phyloP scores from a whole-genome alignment of 257 asterid species.

The Salvia splendens region DNA sequence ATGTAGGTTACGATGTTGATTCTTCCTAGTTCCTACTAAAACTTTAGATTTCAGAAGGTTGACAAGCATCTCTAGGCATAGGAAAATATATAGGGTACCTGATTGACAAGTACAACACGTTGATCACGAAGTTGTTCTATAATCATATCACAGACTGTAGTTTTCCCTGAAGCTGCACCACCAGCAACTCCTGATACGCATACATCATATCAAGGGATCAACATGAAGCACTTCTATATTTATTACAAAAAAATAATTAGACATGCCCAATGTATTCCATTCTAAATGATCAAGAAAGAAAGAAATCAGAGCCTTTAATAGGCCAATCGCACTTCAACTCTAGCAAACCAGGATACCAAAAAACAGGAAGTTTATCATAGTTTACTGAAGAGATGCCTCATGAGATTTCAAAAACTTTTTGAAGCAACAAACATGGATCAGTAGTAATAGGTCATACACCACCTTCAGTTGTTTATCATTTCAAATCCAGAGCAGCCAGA shows the following conservation, averaged over 20 bases:
- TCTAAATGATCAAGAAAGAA: slow-evolving; percentile 12
- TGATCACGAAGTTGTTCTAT: slow-evolving; percentile 97
- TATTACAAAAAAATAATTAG: neutral
- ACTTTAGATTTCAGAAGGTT: slow-evolving; percentile 11
- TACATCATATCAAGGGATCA: slow-evolving; percentile 25
- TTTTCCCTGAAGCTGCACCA: slow-evolving; percentile 99
- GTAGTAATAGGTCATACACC: slow-evolving; percentile 21
- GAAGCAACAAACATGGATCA: slow-evolving; percentile 12
- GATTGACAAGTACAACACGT: slow-evolving; percentile 97
- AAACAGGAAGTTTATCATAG: slow-evolving; percentile 6
- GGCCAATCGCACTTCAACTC: slow-evolving; percentile 16
- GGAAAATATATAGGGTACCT: slow-evolving; percentile 49
- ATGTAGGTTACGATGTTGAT: neutral
- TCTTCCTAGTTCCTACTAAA: slow-evolving; percentile 25
- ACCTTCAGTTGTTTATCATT: slow-evolving; percentile 6
- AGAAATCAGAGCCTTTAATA: neutral
- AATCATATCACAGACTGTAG: slow-evolving; percentile 97
- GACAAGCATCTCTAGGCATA: neutral
- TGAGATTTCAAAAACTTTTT: neutral
- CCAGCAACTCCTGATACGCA: slow-evolving; percentile 85
- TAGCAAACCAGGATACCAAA: slow-evolving; percentile 9
- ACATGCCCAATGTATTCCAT: slow-evolving; percentile 3
- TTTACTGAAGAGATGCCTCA: neutral
- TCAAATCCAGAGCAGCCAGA: slow-evolving; percentile 19
- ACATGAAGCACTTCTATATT: slow-evolving; percentile 18